Evolutionary conservation across 257 asterid genomes (phyloP).

Genomic region (Scutellaria minor): DNA sequence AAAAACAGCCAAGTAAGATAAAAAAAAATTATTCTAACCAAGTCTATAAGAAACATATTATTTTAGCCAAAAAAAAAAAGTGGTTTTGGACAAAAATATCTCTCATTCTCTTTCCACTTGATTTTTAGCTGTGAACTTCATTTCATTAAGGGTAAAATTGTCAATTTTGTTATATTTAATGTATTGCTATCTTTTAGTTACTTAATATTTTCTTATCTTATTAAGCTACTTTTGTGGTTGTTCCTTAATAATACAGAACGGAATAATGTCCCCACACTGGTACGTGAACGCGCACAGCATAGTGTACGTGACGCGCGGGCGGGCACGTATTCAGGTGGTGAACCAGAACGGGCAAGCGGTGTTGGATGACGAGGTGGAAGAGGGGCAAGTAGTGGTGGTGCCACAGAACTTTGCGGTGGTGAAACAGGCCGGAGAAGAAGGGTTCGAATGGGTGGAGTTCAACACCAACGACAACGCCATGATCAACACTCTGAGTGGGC

Average conservation of each 20-base stretch:
- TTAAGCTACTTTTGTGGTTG: too few relatives aligned
- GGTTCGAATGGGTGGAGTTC: conserved; percentile 74
- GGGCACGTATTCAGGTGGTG: conserved; percentile 55
- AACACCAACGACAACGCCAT: conserved; percentile 70
- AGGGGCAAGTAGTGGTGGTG: conserved; percentile 65
- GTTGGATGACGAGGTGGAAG: conserved; percentile 49
- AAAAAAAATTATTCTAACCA: too few relatives aligned
- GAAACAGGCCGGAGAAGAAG: conserved; percentile 63
- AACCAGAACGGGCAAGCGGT: conserved; percentile 68
- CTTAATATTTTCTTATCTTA: too few relatives aligned
- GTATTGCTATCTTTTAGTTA: too few relatives aligned
- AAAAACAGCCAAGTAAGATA: too few relatives aligned
- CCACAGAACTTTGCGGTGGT: conserved; percentile 68
- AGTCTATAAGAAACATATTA: too few relatives aligned
- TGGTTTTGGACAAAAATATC: too few relatives aligned
- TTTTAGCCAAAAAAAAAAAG: too few relatives aligned
- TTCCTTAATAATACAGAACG: conserved; percentile 45
- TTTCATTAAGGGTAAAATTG: too few relatives aligned
- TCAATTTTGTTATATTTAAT: too few relatives aligned
- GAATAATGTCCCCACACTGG: conserved; percentile 73
- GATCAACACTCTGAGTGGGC: conserved; percentile 70
- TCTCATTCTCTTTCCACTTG: too few relatives aligned
- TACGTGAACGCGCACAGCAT: conserved; percentile 60
- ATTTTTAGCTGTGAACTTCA: too few relatives aligned
- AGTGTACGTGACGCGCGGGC: conserved; percentile 60